Evolutionary conservation across 495 filamentous ascomycete species (phyloP), one percentile per base, ranked within the genome.

Genomic region (Tuber calosporum): DNA sequence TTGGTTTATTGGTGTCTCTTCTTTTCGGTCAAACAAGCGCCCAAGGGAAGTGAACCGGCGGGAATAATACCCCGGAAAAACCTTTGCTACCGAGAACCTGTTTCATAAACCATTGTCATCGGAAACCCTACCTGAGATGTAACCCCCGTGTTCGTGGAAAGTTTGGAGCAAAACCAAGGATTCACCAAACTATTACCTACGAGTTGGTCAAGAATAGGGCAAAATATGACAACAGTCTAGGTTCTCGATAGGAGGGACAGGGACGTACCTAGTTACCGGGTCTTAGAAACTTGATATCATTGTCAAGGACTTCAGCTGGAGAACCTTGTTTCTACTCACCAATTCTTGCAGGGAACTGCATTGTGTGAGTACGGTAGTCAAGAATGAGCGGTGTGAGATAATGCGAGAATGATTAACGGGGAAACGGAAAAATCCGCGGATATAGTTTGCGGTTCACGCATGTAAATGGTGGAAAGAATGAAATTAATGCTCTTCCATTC

Each of bases 361-460:
- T 26, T 13, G 53, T 26, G 11, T 1, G 48, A 53, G n/a, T 0
- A 53, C n/a, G n/a, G n/a, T n/a, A n/a, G 48, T 53, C 48, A 53
- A 3, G 48, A 53, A 53, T 53, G 4, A 53, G n/a, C n/a, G 26
- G 48, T 26, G 48, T 34, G 53, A 62, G 19, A 62, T 62, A 62
- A 62, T 62, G 53, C 19, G 13, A 20, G 30, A 58, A 26, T 13
- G 48, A 58, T 58, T 13, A 17, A 62, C 53, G 4, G 13, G 13
- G 53, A 62, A 62, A 62, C 53, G 53, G 53, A 34, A 62, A 26
- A 17, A 62, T 62, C 53, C 53, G 53, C 53, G 48, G n/a, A 34
- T 34, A 62, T 26, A 62, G 53, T 34, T 34, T 26, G n/a, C 53
- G 4, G 53, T 62, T 30, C 34, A 17, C 53, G 53, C 26, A 62